Evolutionary conservation across 768 basidiomycete species (phyloP), one percentile per base, ranked within the genome.

Genomic region (Suillus occidentalis): DNA sequence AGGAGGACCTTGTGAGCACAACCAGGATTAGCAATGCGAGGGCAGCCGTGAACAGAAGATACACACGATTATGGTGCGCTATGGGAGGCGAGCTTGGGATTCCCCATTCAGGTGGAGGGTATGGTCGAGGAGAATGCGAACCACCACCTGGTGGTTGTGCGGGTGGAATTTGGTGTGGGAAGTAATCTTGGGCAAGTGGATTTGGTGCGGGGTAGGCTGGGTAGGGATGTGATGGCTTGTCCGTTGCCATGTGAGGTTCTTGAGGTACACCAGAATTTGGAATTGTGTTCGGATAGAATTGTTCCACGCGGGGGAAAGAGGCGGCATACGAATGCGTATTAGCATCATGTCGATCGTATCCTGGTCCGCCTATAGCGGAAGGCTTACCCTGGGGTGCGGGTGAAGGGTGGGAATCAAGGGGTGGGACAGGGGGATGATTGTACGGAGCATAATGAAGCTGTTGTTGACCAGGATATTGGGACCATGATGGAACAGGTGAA

Each of bases 61-160:
- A 77, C 79, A 68, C 73, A 84, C 83, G 76, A 50, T 25, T 50
- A 50, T 50, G 49, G 64, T 76, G 76, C 28, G 76, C 78, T 58
- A 77, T 67, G 45, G 78, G 76, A 55, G 74, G 72, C 53, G 70
- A 37, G 8, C 64, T 67, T 47, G 72, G 62, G n/a, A 67, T 63
- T 43, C 67, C 66, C 60, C 71, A 62, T 31, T 63, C 39, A 42
- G 62, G 62, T 31, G 61, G 37, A n/a, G 31, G 43, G 47, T 40
- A 52, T 28, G 58, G 42, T 14, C 50, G 50, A 39, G 49, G 40
- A 65, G 60, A 40, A 22, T 57, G 55, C 4, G 53, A 59, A 28
- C 40, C 40, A 42, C 58, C 40, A 59, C 34, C 34, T 36, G 58
- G 28, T n/a, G 62, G 55, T 31, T 52, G 55, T 12, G 47, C 40